Base-by-base conservation (phyloP, 345 rosid genomes). In the Raphanus raphanistrum region DNA sequence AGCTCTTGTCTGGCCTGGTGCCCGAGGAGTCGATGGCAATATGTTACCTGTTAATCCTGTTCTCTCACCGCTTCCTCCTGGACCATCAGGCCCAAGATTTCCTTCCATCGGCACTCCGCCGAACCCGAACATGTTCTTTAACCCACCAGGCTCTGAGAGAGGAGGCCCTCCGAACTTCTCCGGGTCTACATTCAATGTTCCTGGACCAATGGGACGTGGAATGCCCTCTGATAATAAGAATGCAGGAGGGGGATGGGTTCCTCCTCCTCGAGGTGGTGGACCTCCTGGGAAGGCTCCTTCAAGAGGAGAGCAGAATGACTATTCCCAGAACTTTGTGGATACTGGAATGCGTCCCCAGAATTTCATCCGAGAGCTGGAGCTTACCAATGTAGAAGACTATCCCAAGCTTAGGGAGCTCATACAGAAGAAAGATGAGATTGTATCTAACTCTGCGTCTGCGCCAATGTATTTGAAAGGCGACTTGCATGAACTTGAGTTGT, bases 381-480 rank as follows among this genome's bases (percentile, higher is more conserved):
- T 95, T 69, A 95, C 97, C 73, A 95, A 87, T 84, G 98, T 93
- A 32, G 99, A 95, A 83, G 99, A 95, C 75, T 95, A 95, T 69
- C 99, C 99, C 73, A 93, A 93, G 88, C 96, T 93, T 69, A 88
- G 98, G 82, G 98, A 93, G 83, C 99, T 95, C 83, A 92, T 95
- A 85, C 99, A 95, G 88, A 95, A 95, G 82, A 95, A 95, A 74
- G 99, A 95, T 84, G 99, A 95, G 85, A 95, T 95, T 82, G 99
- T 95, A 55, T 70, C 93, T 59, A 91, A 90, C 3, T 84, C 94
- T 72, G 97, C 99, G 13, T 87, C 99, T 78, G 84, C 97, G 33
- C 99, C 99, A 79, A 87, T 93, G 99, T 95, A 95, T 81, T 73
- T 86, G 67, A 88, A 95, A 83, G 84, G 88, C 11, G 90, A 95